Percentiles rank a stretch among this genome's conserved stretches.
Evolutionary conservation across 75 land plant genomes (phyloP).

Genomic region (Ceratopteris richardii): DNA sequence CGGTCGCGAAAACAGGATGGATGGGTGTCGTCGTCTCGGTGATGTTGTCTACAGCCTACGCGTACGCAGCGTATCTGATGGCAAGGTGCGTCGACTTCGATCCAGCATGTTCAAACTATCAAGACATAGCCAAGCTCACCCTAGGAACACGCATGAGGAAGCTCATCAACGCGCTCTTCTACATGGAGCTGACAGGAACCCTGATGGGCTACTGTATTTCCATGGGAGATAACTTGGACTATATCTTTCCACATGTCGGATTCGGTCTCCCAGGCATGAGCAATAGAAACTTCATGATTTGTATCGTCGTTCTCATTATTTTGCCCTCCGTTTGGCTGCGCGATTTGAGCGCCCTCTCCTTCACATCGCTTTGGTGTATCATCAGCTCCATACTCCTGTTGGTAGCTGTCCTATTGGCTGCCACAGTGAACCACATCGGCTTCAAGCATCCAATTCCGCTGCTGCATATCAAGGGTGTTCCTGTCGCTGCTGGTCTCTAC

Average conservation of each 20-base stretch:
- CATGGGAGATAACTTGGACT: slow-evolving; percentile 10
- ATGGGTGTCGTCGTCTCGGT: slow-evolving; percentile 1
- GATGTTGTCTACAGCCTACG: not conserved
- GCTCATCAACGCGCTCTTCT: slow-evolving; percentile 4
- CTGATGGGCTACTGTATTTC: slow-evolving; percentile 12
- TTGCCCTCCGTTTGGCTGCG: slow-evolving; percentile 62
- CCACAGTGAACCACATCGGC: slow-evolving; percentile 39
- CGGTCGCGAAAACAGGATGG: slow-evolving; percentile 5
- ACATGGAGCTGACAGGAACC: slow-evolving; percentile 6
- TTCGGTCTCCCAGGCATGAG: slow-evolving; percentile 8
- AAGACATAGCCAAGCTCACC: slow-evolving; percentile 7
- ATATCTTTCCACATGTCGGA: slow-evolving; percentile 3
- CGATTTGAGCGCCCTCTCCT: slow-evolving; percentile 46
- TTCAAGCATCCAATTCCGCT: slow-evolving; percentile 34
- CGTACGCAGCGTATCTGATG: slow-evolving; percentile 4
- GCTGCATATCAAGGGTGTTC: slow-evolving; percentile 34
- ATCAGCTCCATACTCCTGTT: slow-evolving; percentile 46
- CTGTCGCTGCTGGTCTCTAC: slow-evolving; percentile 55
- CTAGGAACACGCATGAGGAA: not conserved
- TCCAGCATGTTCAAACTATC: not conserved
- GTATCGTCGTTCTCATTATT: not conserved
- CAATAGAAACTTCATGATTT: not conserved
- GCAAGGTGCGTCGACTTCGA: not conserved
- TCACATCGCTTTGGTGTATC: slow-evolving; percentile 50
- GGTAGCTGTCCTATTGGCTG: slow-evolving; percentile 31